Conservation (phyloP, 1,284 basidiomycete genomes). For the Papiliotrema fonsecae region DNA sequence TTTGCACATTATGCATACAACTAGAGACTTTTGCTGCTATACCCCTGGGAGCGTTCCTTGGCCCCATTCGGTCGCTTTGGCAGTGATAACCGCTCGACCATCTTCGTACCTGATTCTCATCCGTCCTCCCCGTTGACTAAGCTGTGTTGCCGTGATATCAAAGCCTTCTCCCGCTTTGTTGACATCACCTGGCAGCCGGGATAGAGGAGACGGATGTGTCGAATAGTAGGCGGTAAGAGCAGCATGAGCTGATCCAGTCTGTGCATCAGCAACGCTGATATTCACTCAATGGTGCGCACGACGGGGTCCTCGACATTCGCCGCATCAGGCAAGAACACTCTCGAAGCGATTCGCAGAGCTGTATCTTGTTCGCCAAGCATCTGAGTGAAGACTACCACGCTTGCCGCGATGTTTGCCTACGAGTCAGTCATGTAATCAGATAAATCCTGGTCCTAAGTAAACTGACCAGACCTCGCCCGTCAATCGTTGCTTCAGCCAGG, state of each 20-base stretch:
- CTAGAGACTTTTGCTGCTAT: background rate
- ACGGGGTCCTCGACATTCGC: background rate
- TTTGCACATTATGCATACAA: background rate
- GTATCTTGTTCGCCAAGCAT: background rate
- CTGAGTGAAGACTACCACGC: slow-evolving; percentile 12
- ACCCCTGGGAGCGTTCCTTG: background rate
- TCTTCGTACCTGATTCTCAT: background rate
- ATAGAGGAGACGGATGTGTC: slow-evolving; percentile 1
- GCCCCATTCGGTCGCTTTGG: background rate
- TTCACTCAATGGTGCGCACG: background rate
- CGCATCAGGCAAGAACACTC: slow-evolving; percentile 12
- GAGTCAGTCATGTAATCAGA: background rate
- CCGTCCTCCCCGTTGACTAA: slow-evolving; percentile 1
- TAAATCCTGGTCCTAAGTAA: background rate
- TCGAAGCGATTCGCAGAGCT: slow-evolving; percentile 4
- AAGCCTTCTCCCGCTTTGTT: background rate
- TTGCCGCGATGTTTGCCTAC: background rate
- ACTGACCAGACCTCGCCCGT: slow-evolving; percentile 4
- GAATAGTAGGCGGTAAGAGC: slow-evolving; percentile 18
- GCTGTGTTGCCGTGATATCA: background rate
- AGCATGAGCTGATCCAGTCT: slow-evolving; percentile 20
- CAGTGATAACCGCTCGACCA: background rate
- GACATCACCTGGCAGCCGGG: background rate
- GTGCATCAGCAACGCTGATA: background rate
- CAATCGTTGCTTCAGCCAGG: slow-evolving; percentile 8